A percentile compares a stretch with the other conserved stretches of the same genome.
Conservation (phyloP, 106 monocot species). For the Allium sativum region DNA sequence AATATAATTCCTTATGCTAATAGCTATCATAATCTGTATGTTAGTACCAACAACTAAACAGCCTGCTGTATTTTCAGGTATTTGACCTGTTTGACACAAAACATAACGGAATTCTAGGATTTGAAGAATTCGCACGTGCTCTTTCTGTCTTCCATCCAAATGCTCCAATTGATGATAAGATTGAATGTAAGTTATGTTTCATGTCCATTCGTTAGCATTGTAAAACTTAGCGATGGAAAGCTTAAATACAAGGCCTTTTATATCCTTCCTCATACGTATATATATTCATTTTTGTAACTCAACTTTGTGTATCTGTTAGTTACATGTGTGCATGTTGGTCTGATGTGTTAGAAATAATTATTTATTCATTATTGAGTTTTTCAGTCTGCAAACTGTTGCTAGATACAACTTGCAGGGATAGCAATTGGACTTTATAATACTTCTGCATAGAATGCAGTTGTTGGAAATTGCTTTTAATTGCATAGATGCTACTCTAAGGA, state of each 20-base stretch:
- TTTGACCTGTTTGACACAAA: conserved; percentile 95
- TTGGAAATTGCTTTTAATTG: neutral
- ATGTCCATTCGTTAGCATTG: neutral
- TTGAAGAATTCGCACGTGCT: conserved; percentile 92
- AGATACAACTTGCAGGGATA: neutral
- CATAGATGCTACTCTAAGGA: neutral
- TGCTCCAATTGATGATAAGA: conserved; percentile 86
- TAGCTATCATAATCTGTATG: neutral
- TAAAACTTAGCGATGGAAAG: too few species aligned
- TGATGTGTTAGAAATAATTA: neutral
- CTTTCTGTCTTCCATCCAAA: conserved; percentile 91
- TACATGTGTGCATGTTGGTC: neutral
- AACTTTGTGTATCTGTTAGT: too few species aligned
- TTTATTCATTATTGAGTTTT: neutral
- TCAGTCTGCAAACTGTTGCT: neutral
- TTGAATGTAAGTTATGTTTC: conserved; percentile 54
- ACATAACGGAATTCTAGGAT: conserved; percentile 84
- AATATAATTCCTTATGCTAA: too few species aligned
- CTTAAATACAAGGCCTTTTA: neutral
- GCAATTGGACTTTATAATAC: neutral
- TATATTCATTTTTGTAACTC: neutral
- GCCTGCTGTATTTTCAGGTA: conserved; percentile 31
- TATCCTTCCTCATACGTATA: neutral
- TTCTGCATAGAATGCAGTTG: neutral
- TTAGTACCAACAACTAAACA: neutral